These are phyloP conservation scores for Ambrosia trifida DNA, from an alignment of 129 eudicot genomes.

Conservation along the genomic window DNA sequence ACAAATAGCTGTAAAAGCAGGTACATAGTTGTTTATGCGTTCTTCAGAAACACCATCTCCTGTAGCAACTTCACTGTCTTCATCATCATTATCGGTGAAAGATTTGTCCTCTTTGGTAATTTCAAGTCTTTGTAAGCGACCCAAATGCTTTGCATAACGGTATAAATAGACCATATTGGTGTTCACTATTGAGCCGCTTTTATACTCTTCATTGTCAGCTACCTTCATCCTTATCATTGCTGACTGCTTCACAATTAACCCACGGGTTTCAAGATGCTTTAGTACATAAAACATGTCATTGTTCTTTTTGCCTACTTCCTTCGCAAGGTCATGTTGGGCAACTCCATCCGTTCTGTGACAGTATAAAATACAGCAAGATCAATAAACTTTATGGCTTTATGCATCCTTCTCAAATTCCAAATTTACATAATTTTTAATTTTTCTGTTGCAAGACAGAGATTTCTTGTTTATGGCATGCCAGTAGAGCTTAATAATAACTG, in stretches of 20 bases:
- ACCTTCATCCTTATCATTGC: slow-evolving; percentile 67
- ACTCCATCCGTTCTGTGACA: slow-evolving; percentile 67
- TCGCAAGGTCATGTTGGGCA: slow-evolving; percentile 79
- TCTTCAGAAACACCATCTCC: slow-evolving; percentile 46
- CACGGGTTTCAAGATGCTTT: slow-evolving; percentile 71
- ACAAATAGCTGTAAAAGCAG: slow-evolving; percentile 70
- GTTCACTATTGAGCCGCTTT: slow-evolving; percentile 45
- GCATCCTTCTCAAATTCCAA: background rate
- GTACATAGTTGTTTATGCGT: slow-evolving; percentile 59
- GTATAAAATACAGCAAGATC: slow-evolving; percentile 22
- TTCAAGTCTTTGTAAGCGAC: slow-evolving; percentile 82
- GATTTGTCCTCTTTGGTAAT: slow-evolving; percentile 62
- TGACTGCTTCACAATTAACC: slow-evolving; percentile 82
- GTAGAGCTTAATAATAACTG: background rate
- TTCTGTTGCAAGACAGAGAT: background rate
- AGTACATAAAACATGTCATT: slow-evolving; percentile 63
- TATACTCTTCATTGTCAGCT: slow-evolving; percentile 42
- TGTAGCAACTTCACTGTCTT: slow-evolving; percentile 37
- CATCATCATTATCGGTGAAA: slow-evolving; percentile 32
- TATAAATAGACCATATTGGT: slow-evolving; percentile 83
- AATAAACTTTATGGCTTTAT: slow-evolving; percentile 11
- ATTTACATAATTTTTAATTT: background rate
- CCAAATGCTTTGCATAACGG: slow-evolving; percentile 83
- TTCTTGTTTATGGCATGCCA: background rate
- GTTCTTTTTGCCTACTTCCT: slow-evolving; percentile 60